Percentiles rank a stretch among this genome's conserved stretches.
Evolutionary conservation across 2,329 filamentous ascomycete species (phyloP).

Genomic region (Pyrenochaeta sp.): DNA sequence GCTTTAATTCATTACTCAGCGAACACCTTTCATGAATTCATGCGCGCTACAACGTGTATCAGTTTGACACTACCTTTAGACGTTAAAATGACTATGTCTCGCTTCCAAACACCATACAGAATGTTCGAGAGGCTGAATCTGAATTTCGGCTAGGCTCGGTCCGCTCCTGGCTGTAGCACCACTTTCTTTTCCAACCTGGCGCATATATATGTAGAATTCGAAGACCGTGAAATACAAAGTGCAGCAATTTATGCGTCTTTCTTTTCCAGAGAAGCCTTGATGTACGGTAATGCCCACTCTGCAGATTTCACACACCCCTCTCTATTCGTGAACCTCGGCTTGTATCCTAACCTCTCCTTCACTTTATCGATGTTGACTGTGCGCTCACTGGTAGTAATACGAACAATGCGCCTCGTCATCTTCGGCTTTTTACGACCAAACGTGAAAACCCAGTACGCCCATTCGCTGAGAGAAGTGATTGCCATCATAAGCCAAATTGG

Average conservation of each 20-base stretch:
- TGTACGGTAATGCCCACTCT: neutral
- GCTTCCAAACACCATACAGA: too few species aligned
- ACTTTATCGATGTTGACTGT: neutral
- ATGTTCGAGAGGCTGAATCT: too few species aligned
- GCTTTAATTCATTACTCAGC: neutral
- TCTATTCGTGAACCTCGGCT: neutral
- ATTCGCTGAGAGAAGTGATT: constrained; percentile 13
- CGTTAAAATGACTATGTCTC: too few species aligned
- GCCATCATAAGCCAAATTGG: constrained; percentile 4
- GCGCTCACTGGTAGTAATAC: neutral
- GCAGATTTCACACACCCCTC: neutral
- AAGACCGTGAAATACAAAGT: too few species aligned
- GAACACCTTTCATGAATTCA: neutral
- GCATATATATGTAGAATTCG: too few species aligned
- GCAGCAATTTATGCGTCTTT: neutral
- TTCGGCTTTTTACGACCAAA: constrained; percentile 6
- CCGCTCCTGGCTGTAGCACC: too few species aligned
- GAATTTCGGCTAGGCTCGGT: too few species aligned
- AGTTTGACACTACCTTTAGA: too few species aligned
- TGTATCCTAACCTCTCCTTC: neutral
- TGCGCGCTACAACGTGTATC: too few species aligned
- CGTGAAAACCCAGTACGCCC: constrained; percentile 14
- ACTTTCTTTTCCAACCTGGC: too few species aligned
- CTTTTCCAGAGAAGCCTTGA: neutral
- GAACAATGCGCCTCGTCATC: neutral